Evolutionary conservation across 176 grass and related monocot species (phyloP).

Genomic region (Cenchrus fungigraminus): DNA sequence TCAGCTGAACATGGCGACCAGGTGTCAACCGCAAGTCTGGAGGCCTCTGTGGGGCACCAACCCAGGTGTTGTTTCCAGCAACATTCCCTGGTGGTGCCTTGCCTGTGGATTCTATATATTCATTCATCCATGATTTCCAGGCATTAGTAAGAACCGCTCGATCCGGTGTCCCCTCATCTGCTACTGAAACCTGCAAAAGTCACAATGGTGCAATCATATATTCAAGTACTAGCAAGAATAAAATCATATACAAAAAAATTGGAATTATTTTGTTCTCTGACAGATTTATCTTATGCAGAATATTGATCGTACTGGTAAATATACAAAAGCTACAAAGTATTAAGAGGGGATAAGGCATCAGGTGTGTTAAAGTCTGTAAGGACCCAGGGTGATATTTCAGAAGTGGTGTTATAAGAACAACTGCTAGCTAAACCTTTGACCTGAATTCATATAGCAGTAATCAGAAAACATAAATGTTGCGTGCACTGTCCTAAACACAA

Average conservation of each 20-base stretch:
- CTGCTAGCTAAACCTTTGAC: constrained; percentile 1
- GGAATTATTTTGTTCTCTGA: background rate
- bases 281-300: background rate
- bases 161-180: constrained; percentile 58
- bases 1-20: constrained; percentile 86
- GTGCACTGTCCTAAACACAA: background rate
- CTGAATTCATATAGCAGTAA: background rate
- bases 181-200: constrained; percentile 54
- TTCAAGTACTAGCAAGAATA: background rate
- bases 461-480: background rate
- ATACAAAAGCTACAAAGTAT: background rate
- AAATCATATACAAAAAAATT: background rate
- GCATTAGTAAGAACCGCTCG: constrained; percentile 59
- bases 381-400: background rate
- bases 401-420: background rate
- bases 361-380: background rate
- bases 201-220: constrained; percentile 2
- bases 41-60: constrained; percentile 55
- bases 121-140: constrained; percentile 97
- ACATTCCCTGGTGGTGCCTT: constrained; percentile 88
- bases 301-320: background rate
- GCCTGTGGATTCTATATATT: constrained; percentile 73
- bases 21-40: constrained; percentile 74
- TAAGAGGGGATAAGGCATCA: background rate
- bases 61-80: constrained; percentile 81